Conservation (phyloP, 2,329 filamentous ascomycete genomes). For the Metarhizium album region DNA sequence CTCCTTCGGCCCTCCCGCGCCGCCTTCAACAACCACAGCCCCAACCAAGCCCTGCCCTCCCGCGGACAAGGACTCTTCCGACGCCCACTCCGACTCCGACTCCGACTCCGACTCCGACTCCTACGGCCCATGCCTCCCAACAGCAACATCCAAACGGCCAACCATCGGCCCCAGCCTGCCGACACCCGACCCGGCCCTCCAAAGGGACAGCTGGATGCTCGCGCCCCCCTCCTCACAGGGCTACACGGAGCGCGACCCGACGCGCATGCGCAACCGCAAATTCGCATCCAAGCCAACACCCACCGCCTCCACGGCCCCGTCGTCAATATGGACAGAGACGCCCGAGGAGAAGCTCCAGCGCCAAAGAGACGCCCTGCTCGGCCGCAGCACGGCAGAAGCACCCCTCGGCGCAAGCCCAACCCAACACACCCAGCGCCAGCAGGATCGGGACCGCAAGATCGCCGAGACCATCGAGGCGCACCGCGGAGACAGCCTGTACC, state of each 20-base stretch:
- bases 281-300: constrained; percentile 58
- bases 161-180: constrained; percentile 27
- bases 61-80: constrained; percentile 10
- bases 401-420: constrained; percentile 17
- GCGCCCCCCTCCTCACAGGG: constrained; percentile 44
- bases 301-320: constrained; percentile 18
- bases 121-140: constrained; percentile 51
- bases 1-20: constrained; percentile 20
- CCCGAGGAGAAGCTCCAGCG: constrained; percentile 77
- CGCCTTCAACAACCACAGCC: background rate
- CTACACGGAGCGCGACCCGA: constrained; percentile 62
- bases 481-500: constrained; percentile 47
- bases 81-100: constrained; percentile 26
- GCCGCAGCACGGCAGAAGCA: constrained; percentile 47
- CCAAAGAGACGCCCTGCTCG: constrained; percentile 72
- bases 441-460: constrained; percentile 39
- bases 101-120: constrained; percentile 34
- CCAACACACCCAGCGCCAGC: constrained; percentile 35
- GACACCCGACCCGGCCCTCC: constrained; percentile 32
- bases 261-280: constrained; percentile 69
- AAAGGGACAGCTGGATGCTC: constrained; percentile 81
- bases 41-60: background rate
- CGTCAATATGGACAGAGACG: constrained; percentile 82
- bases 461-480: constrained; percentile 40
- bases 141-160: constrained; percentile 33